Base-by-base conservation (phyloP, 805 yeast genomes). In the Kuraishia molischiana region DNA sequence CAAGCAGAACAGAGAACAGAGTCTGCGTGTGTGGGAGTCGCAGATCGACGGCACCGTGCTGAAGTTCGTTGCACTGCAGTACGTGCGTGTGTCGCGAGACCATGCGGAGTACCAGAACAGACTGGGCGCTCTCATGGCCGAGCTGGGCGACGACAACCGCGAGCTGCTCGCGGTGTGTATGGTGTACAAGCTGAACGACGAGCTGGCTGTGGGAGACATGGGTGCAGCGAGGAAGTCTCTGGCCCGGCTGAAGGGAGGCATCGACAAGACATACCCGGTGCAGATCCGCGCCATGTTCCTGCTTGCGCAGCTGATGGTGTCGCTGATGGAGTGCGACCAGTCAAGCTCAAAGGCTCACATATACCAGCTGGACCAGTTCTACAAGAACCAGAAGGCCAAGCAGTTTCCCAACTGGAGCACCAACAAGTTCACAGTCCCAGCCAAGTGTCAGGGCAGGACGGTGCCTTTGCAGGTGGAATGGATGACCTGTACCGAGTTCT, bases 401-500 rank as follows among this genome's bases (percentile, higher is more conserved):
- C 34, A 43, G 3, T 53, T 60, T 56, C 24, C 36, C 5, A 36
- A 30, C 24, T 59, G 72, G 69, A 40, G 34, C 13, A 54, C 53
- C 32, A 34, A 21, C 20, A 39, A 5, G 32, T 32, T 34, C 28
- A 29, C 15, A 3, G 18, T 33, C 4, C 33, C n/a, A 4, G 20
- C 13, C 5, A 11, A 11, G 26, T 8, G 26, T 22, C 26, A 8
- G 11, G 13, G 17, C 13, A 8, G 15, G 3, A n/a, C 22, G 26
- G 37, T 24, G 20, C 45, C 59, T 3, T 19, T 54, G 14, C 47
- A 53, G 18, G 44, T 67, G 2, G 48, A 49, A 15, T 71, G 77
- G 74, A 38, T 69, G 10, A 54, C 60, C 11, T 54, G 66, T 4
- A 64, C 61, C 31, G 74, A 69, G 39, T 67, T 65, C 46, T 58